Evolutionary conservation across 1,139 yeast genomes (phyloP), one percentile per base, ranked within the genome.

Genomic region (Geotrichum klebahnii): DNA sequence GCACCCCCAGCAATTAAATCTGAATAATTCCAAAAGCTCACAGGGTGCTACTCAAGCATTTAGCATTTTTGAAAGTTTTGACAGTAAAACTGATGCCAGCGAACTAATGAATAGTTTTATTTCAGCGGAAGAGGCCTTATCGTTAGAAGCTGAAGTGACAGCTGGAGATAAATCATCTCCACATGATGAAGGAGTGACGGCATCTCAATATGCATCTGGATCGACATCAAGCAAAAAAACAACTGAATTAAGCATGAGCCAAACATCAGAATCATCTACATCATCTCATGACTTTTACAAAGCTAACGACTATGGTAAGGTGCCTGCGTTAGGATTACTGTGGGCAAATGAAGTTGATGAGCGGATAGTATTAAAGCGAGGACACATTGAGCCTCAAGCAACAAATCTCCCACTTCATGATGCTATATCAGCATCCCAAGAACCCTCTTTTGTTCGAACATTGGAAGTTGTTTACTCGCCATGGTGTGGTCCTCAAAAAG

Each of bases 301-400:
- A 8, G 10, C 23, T 14, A n/a, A 41, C 5, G 34, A 48, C n/a
- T 32, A 16, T 24, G 40, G 50, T 6, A 65, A 67, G 44, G 61
- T 67, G 5, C 76, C 78, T 1, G 69, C 74, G 34, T 59, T 75
- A 36, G 79, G 79, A 2, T 54, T 70, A n/a, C 58, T 67, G 6
- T 73, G 78, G 77, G 68, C 74, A 9, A 70, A 67, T 46, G 67
- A 67, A 47, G 57, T 75, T 14, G 64, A 70, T 33, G 67, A 70
- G 31, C 64, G 78, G 34, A 63, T 74, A 8, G 63, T 72, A 9
- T 58, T 75, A 38, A 66, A 65, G 40, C 68, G 75, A 54, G 10
- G 63, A 2, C 17, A 9, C 3, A 26, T 16, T 12, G 2, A 8
- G 23, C 9, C 16, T 17, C 17, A 14, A 2, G 24, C 26, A 9